Evolutionary conservation across 2,329 filamentous ascomycete species (phyloP), one percentile per base, ranked within the genome.

Genomic region (Trichoderma aggressivum): DNA sequence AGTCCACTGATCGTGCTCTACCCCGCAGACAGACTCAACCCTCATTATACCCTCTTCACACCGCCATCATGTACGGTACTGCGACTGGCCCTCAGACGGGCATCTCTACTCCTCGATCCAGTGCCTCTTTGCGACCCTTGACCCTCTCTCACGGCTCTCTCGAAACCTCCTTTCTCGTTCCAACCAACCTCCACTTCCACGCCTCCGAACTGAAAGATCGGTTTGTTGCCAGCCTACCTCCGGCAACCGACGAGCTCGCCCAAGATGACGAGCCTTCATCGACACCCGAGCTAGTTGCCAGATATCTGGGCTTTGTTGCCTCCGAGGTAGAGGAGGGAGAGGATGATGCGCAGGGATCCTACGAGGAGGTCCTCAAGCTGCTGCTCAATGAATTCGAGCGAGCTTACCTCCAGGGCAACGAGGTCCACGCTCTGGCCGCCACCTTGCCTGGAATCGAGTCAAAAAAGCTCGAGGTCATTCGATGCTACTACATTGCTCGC

Each of bases 181-280:
- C 96, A 72, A 98, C 96, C 76, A 93, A 91, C 78, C 90, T 98
- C 74, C 96, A 99, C 84, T 99, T 97, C 86, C 94, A 96, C 82
- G 96, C 96, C 77, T 92, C 94, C 73, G 93, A 97, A 85, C 87
- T 98, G 80, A 97, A 95, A 86, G 94, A 98, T 77, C 89, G 90
- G 75, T 99, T 99, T 84, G 88, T 90, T 75, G 88, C 92, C 61
- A 94, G 91, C 74, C 88, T 99, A 76, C 97, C 97, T 68, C 87
- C 91, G 78, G 93, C 96, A 71, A 99, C 97, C 80, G 96, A 99
- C 81, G 96, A 99, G 86, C 89, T 98, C 74, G 97, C 96, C 73
- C 94, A 95, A 80, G 97, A 99, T 86, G 96, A 99, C 77, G 97
- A 99, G 86, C 96, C 96, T n/a, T 98, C 96, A 47, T 99, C 97